These are phyloP conservation scores for Stemphylium beticola DNA, from an alignment of 2,329 filamentous ascomycete species.

Conservation along the genomic window DNA sequence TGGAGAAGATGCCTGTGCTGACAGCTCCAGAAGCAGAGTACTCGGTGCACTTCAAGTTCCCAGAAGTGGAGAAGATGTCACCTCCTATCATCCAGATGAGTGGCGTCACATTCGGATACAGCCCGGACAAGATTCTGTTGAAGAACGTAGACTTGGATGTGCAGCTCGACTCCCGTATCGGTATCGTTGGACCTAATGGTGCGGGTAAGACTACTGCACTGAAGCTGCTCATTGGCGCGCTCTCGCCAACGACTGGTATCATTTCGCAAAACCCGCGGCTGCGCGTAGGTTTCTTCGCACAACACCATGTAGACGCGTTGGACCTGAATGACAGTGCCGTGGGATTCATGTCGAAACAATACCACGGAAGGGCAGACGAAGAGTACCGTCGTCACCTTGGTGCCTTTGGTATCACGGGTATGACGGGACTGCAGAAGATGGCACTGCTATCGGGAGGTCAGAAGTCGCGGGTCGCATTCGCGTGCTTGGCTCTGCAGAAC, in stretches of 20 bases:
- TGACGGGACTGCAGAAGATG: slow-evolving; percentile 97
- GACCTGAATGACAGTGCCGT: slow-evolving; percentile 90
- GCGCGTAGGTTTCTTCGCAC: slow-evolving; percentile 94
- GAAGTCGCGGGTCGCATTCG: slow-evolving; percentile 97
- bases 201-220: slow-evolving; percentile 98
- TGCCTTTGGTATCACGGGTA: slow-evolving; percentile 85
- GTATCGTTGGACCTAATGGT: slow-evolving; percentile 98
- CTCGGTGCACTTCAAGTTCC: slow-evolving; percentile 95
- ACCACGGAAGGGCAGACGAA: slow-evolving; percentile 90
- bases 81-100: slow-evolving; percentile 98
- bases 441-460: slow-evolving; percentile 92
- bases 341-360: slow-evolving; percentile 92
- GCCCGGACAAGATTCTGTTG: slow-evolving; percentile 77
- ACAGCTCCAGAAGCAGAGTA: slow-evolving; percentile 92
- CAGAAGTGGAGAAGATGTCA: slow-evolving; percentile 95
- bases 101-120: slow-evolving; percentile 89
- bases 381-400: slow-evolving; percentile 95
- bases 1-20: slow-evolving; percentile 94
- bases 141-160: slow-evolving; percentile 92
- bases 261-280: slow-evolving; percentile 89
- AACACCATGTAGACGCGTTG: slow-evolving; percentile 96
- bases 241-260: slow-evolving; percentile 76
- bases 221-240: slow-evolving; percentile 91
- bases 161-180: slow-evolving; percentile 96
- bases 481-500: slow-evolving; percentile 91